phyloP scores from a whole-genome alignment of 306 rosid genomes.

The Crataegus laevigata region DNA sequence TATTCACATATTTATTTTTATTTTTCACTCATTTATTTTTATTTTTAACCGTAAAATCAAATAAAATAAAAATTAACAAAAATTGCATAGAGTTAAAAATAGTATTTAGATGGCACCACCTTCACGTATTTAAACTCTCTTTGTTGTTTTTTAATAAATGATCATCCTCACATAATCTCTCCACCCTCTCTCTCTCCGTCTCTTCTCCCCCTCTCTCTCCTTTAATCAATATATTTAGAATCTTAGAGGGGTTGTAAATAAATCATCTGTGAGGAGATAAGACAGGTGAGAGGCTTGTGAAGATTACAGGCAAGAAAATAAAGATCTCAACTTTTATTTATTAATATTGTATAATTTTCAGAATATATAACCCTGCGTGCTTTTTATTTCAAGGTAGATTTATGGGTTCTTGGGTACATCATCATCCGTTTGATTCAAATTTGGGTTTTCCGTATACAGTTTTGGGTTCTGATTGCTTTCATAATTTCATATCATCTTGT shows the following conservation, averaged over 20 bases:
- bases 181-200: neutral
- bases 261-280: constrained; percentile 42
- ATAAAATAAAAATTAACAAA: too few relatives aligned
- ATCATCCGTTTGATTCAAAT: constrained; percentile 18
- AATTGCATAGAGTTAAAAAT: too few relatives aligned
- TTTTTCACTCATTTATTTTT: too few relatives aligned
- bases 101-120: too few relatives aligned
- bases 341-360: constrained; percentile 6
- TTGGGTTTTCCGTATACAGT: neutral
- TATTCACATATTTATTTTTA: too few relatives aligned
- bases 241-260: constrained; percentile 37
- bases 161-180: constrained; percentile 14
- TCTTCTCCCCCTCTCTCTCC: neutral
- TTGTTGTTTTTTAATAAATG: constrained; percentile 28
- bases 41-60: too few relatives aligned
- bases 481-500: neutral
- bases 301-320: constrained; percentile 33
- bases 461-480: constrained; percentile 24
- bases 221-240: constrained; percentile 29
- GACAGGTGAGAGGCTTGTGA: constrained; percentile 38
- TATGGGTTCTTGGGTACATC: neutral
- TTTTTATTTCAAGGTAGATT: constrained; percentile 14
- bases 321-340: neutral
- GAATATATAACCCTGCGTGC: neutral
- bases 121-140: neutral